Conservation (phyloP, 176 grass and related monocot genomes). For the Oropetium thomaeum region DNA sequence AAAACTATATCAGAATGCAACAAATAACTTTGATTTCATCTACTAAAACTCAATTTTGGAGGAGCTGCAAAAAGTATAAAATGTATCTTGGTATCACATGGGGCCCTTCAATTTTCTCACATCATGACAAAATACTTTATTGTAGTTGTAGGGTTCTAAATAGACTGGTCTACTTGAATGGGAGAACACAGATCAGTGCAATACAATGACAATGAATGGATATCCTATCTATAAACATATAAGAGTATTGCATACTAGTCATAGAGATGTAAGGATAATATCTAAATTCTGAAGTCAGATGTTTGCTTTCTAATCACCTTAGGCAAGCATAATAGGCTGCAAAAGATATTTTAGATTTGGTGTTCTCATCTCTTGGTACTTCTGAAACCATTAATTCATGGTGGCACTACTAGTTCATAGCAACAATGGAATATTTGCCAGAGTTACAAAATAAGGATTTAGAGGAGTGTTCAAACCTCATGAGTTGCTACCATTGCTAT, state of each 20-base stretch:
- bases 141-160: background rate
- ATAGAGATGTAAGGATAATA: too few relatives aligned
- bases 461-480: background rate
- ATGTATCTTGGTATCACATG: background rate
- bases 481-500: background rate
- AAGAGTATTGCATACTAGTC: background rate
- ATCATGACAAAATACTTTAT: background rate
- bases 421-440: background rate
- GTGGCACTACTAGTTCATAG: background rate
- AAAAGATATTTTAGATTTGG: background rate
- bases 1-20: background rate
- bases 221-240: slow-evolving; percentile 7
- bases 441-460: background rate
- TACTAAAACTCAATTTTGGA: background rate
- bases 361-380: background rate
- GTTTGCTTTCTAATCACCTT: background rate
- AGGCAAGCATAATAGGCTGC: background rate
- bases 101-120: background rate
- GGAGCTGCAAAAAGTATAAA: background rate
- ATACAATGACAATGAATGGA: background rate
- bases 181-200: background rate
- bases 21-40: background rate
- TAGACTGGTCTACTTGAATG: slow-evolving; percentile 8
- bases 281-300: background rate
- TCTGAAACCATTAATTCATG: background rate